These are phyloP conservation scores for Ceratocystis albifundus DNA, from an alignment of 2,329 filamentous ascomycete genomes.

Conservation along the genomic window DNA sequence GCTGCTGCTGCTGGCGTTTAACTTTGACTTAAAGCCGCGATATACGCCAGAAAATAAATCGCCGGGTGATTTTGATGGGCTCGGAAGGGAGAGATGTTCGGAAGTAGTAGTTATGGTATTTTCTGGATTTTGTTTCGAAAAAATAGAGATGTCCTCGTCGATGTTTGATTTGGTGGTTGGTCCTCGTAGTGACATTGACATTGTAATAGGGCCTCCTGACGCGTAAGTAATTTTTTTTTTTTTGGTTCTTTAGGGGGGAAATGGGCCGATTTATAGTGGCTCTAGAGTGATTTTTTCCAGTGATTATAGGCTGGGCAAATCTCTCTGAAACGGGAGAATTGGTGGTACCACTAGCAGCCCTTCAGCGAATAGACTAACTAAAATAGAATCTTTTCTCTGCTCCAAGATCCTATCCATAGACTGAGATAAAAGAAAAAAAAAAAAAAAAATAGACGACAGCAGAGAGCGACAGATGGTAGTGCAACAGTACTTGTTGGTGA, in stretches of 20 bases:
- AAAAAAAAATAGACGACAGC: background rate
- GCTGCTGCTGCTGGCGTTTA: constrained; percentile 31
- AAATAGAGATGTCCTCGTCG: constrained; percentile 13
- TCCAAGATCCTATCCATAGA: background rate
- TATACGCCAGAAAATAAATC: constrained; percentile 43
- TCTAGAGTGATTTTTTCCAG: background rate
- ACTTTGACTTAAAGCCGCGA: constrained; percentile 35
- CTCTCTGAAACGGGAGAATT: constrained; percentile 4
- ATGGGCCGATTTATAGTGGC: constrained; percentile 2
- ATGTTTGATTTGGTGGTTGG: constrained; percentile 1
- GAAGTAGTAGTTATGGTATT: constrained; percentile 5
- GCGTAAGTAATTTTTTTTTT: background rate
- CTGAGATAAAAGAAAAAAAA: no score
- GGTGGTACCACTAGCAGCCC: constrained; percentile 1
- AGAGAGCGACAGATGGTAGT: background rate
- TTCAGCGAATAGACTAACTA: constrained; percentile 4
- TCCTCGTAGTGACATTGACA: constrained; percentile 7
- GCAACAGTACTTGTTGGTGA: no score
- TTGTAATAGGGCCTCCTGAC: constrained; percentile 10
- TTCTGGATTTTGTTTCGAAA: constrained; percentile 2
- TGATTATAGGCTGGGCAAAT: background rate
- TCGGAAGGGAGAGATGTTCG: constrained; percentile 1
- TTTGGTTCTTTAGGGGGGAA: no score
- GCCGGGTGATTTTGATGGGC: constrained; percentile 33
- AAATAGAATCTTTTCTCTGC: background rate